phyloP scores from a whole-genome alignment of 768 basidiomycete species.

The Mycena polygramma region DNA sequence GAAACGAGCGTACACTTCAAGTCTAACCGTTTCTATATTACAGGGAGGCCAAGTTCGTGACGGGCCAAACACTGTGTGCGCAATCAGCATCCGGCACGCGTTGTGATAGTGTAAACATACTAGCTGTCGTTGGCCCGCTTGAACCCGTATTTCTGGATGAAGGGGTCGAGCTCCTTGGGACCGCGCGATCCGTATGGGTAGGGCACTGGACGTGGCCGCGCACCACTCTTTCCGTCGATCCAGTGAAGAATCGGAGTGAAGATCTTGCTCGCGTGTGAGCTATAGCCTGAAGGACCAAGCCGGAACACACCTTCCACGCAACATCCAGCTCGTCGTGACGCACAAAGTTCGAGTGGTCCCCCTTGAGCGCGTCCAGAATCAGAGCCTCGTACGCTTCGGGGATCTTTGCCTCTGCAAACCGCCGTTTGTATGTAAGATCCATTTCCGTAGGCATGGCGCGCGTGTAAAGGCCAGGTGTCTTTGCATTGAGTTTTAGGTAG shows the following conservation, averaged over 20 bases:
- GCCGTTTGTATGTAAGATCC: slow-evolving; percentile 97
- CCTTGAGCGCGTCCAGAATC: slow-evolving; percentile 94
- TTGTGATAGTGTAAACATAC: slow-evolving; percentile 61
- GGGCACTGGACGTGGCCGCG: slow-evolving; percentile 74
- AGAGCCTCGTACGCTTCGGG: slow-evolving; percentile 98
- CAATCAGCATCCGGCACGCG: slow-evolving; percentile 30
- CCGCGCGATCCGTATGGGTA: slow-evolving; percentile 98
- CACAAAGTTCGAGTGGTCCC: slow-evolving; percentile 99
- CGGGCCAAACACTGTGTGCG: slow-evolving; percentile 74
- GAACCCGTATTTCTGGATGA: slow-evolving; percentile 83
- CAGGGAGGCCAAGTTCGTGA: slow-evolving; percentile 74
- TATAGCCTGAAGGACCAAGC: neutral
- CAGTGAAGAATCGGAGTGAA: slow-evolving; percentile 96
- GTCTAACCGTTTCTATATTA: slow-evolving; percentile 48
- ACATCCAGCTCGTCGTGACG: slow-evolving; percentile 97
- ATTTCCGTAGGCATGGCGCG: slow-evolving; percentile 96
- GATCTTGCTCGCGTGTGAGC: slow-evolving; percentile 64
- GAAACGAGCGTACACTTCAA: slow-evolving; percentile 23
- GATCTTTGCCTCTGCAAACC: slow-evolving; percentile 91
- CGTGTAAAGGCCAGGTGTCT: slow-evolving; percentile 92
- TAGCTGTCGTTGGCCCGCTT: slow-evolving; percentile 76
- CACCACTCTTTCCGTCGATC: slow-evolving; percentile 86
- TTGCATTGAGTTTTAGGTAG: slow-evolving; percentile 97
- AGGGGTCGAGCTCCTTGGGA: slow-evolving; percentile 85
- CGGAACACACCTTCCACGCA: slow-evolving; percentile 87